Conservation (phyloP, 148 eudicot species). For the Rhododendron williamsianum region DNA sequence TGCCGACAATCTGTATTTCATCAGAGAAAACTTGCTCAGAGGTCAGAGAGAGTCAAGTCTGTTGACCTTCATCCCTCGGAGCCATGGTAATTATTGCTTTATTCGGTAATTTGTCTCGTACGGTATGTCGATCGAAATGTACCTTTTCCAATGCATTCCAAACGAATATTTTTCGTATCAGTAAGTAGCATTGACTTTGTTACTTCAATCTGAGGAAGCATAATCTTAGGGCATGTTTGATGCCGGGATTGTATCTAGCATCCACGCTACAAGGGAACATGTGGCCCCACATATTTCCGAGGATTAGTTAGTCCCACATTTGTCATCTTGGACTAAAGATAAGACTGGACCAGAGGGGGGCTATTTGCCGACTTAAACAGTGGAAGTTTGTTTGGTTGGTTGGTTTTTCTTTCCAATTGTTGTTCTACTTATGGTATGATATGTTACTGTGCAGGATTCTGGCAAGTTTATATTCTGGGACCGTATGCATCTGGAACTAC, state of each 20-base stretch:
- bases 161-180: not conserved
- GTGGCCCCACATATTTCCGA: not conserved
- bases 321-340: not conserved
- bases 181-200: not conserved
- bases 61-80: constrained; percentile 78
- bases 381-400: not conserved
- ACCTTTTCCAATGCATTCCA: not conserved
- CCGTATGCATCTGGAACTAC: constrained; percentile 69
- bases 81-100: constrained; percentile 52
- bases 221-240: not conserved
- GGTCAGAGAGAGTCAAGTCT: constrained; percentile 75
- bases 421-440: not conserved
- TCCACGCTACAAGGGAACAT: not conserved
- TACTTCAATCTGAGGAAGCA: not conserved
- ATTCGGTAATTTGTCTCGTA: not conserved
- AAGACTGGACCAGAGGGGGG: not conserved
- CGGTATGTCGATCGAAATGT: not conserved
- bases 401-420: not conserved
- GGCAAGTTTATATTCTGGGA: constrained; percentile 71
- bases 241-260: not conserved
- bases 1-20: constrained; percentile 14
- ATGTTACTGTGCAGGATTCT: constrained; percentile 46
- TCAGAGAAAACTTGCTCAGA: constrained; percentile 75
- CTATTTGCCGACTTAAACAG: not conserved
- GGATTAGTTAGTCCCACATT: not conserved